These are phyloP conservation scores for Medicago arabica DNA, from an alignment of 306 rosid genomes.

Conservation along the genomic window DNA sequence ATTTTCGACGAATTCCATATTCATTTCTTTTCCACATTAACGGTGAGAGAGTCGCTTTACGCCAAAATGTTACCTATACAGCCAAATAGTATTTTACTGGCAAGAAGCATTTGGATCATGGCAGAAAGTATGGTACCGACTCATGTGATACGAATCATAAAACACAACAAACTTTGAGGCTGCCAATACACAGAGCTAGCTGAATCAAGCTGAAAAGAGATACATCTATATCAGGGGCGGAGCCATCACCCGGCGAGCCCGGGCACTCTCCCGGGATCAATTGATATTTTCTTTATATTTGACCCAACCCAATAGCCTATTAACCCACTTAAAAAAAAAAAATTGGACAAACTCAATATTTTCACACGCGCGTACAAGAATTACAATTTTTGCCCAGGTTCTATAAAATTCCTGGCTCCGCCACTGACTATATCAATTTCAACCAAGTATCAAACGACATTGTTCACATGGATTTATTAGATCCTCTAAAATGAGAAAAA, in stretches of 20 bases:
- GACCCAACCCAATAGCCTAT: no score
- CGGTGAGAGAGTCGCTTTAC: neutral
- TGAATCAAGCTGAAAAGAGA: neutral
- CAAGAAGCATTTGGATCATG: slow-evolving; percentile 13
- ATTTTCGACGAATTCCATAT: neutral
- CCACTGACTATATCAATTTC: neutral
- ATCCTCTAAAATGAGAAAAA: no score
- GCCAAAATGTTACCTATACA: slow-evolving; percentile 1
- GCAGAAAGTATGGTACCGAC: neutral
- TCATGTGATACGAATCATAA: neutral
- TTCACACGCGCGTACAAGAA: no score
- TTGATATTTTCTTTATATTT: no score
- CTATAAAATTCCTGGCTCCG: no score
- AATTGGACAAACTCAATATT: no score
- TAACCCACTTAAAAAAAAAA: no score
- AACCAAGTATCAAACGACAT: no score
- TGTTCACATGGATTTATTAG: no score
- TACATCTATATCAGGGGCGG: neutral
- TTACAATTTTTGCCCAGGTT: no score
- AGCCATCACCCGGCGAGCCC: no score
- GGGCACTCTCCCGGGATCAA: no score
- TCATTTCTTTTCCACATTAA: neutral
- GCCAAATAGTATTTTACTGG: neutral
- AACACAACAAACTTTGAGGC: neutral
- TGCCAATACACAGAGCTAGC: neutral